phyloP scores from a whole-genome alignment of 768 basidiomycete genomes.

The Auriscalpium microsporum region DNA sequence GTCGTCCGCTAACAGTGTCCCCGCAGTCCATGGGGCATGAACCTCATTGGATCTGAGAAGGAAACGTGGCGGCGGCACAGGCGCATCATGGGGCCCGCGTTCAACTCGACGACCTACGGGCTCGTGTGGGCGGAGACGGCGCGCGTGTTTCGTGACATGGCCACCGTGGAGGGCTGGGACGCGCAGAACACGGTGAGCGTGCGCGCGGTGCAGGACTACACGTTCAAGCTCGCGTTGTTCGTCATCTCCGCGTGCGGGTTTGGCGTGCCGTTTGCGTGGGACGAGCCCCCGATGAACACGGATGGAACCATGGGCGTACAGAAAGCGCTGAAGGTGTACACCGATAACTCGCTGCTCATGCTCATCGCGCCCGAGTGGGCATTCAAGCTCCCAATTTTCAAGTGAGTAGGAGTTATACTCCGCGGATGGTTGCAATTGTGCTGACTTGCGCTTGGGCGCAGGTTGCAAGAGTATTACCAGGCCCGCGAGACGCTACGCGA shows the following conservation, averaged over 20 bases:
- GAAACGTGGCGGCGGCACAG: slow-evolving; percentile 16
- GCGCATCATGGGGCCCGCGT: slow-evolving; percentile 18
- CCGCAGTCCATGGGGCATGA: slow-evolving; percentile 11
- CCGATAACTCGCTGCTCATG: not conserved
- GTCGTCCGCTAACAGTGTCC: not conserved
- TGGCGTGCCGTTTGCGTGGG: slow-evolving; percentile 9
- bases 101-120: slow-evolving; percentile 15
- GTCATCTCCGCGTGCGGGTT: slow-evolving; percentile 16
- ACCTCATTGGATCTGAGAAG: slow-evolving; percentile 10
- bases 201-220: slow-evolving; percentile 9
- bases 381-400: slow-evolving; percentile 1
- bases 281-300: slow-evolving; percentile 2
- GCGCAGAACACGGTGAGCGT: slow-evolving; percentile 2
- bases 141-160: slow-evolving; percentile 14
- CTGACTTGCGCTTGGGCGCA: not conserved
- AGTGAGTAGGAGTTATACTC: not conserved
- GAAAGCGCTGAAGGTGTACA: slow-evolving; percentile 2
- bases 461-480: not conserved
- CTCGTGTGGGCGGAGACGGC: slow-evolving; percentile 16
- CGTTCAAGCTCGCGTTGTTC: slow-evolving; percentile 12
- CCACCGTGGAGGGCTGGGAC: slow-evolving; percentile 10
- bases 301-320: slow-evolving; percentile 6
- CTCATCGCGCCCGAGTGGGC: slow-evolving; percentile 1
- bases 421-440: too few relatives aligned
- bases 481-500: not conserved